A percentile compares a stretch with the other conserved stretches of the same genome.
phyloP scores from a whole-genome alignment of 2,329 filamentous ascomycete species.

The Aspergillus quadrilineatus region DNA sequence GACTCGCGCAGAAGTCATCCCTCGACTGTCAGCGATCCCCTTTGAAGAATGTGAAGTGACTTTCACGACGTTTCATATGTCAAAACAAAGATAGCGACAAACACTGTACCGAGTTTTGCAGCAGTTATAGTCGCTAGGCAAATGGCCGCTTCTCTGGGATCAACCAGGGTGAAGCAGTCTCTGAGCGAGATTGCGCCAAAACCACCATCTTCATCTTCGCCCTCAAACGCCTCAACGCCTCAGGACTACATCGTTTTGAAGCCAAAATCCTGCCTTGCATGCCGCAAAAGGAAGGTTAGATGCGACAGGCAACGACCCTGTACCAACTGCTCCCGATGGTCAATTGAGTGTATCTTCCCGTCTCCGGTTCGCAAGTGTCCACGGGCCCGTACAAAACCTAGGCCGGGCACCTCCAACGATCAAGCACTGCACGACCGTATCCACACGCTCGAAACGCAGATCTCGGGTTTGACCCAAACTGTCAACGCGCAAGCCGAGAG shows the following conservation, averaged over 20 bases:
- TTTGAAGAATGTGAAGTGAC: slow-evolving; percentile 3
- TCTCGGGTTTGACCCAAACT: neutral
- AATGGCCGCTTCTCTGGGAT: neutral
- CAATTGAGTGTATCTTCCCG: slow-evolving; percentile 18
- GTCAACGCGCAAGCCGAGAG: slow-evolving; percentile 3
- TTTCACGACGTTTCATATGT: neutral
- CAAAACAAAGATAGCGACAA: neutral
- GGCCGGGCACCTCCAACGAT: neutral
- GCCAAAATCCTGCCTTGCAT: slow-evolving; percentile 26
- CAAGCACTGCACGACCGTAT: slow-evolving; percentile 2
- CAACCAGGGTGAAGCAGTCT: neutral
- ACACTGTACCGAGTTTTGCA: slow-evolving; percentile 5
- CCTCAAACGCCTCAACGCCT: neutral
- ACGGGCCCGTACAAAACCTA: slow-evolving; percentile 8
- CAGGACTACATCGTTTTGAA: slow-evolving; percentile 9
- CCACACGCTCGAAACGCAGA: slow-evolving; percentile 2
- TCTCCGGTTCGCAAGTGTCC: slow-evolving; percentile 17
- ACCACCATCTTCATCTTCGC: neutral
- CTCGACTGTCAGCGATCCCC: neutral
- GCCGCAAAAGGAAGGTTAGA: slow-evolving; percentile 30
- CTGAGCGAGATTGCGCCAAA: slow-evolving; percentile 7
- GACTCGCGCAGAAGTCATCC: slow-evolving; percentile 1
- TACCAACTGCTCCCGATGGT: slow-evolving; percentile 23
- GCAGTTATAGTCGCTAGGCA: neutral
- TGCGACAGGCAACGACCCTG: slow-evolving; percentile 30